Conservation (phyloP, 345 rosid species). For the Streptanthus diversifolius region DNA sequence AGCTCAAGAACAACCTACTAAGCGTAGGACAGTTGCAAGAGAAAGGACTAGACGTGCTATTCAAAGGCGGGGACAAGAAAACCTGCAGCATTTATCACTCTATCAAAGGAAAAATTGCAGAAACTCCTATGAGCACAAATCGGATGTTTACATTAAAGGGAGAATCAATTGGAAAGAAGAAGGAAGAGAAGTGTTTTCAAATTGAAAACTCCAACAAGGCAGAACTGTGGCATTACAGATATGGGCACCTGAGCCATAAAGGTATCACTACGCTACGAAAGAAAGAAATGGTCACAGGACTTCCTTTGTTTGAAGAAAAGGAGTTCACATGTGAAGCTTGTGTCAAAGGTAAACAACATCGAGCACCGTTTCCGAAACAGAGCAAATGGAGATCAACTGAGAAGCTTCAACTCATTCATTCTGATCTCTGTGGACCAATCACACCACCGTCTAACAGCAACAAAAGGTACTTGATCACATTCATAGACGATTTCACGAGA, state of each 20-base stretch:
- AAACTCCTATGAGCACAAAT: background rate
- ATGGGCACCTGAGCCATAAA: background rate
- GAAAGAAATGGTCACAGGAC: background rate
- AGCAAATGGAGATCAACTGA: background rate
- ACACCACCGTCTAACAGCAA: background rate
- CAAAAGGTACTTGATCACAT: background rate
- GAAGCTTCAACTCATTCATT: background rate
- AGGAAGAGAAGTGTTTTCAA: background rate
- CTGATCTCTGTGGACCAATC: background rate
- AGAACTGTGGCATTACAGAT: background rate
- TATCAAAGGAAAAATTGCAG: background rate
- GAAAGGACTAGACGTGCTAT: background rate
- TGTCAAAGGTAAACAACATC: background rate
- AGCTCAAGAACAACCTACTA: background rate
- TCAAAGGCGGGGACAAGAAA: background rate
- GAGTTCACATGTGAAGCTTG: background rate
- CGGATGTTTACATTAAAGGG: background rate
- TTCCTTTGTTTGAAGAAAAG: background rate
- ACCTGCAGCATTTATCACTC: background rate
- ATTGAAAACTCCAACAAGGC: background rate
- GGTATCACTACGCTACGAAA: rapidly evolving
- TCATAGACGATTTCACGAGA: background rate
- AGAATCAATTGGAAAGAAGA: background rate
- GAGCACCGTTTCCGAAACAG: background rate
- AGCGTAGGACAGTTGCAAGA: background rate